phyloP scores from a whole-genome alignment of 2,329 filamentous ascomycete species.

The Hypoxylon sp. region DNA sequence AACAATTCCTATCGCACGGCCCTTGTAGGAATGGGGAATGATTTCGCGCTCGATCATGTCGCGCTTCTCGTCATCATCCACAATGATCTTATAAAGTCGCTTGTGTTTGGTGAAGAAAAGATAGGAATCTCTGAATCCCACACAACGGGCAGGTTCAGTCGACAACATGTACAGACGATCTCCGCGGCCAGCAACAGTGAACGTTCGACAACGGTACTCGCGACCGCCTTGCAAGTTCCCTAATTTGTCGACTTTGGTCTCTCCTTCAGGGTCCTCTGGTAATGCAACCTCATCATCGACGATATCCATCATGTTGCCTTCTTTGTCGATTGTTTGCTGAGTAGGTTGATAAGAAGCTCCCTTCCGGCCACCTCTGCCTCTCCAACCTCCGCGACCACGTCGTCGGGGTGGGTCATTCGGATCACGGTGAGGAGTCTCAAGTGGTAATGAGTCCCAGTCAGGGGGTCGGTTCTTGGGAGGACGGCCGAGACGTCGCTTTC shows the following conservation, averaged over 20 bases:
- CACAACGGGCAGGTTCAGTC: constrained; percentile 95
- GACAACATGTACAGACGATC: constrained; percentile 97
- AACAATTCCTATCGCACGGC: constrained; percentile 95
- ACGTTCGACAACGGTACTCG: constrained; percentile 95
- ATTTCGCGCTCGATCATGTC: constrained; percentile 96
- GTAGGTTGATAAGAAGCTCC: constrained; percentile 81
- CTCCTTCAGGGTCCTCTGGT: constrained; percentile 88
- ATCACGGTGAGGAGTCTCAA: constrained; percentile 69
- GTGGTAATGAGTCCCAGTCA: constrained; percentile 77
- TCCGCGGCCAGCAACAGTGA: constrained; percentile 87
- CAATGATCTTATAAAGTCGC: constrained; percentile 96
- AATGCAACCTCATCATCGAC: constrained; percentile 92
- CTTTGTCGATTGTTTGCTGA: constrained; percentile 91
- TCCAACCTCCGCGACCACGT: constrained; percentile 79
- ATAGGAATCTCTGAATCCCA: constrained; percentile 97
- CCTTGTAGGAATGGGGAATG: constrained; percentile 98
- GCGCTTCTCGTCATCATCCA: constrained; percentile 96
- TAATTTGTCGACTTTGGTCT: constrained; percentile 92
- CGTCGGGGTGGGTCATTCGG: constrained; percentile 71
- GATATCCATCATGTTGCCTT: constrained; percentile 92
- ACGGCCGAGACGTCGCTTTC: constrained; percentile 84
- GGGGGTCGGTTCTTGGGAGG: constrained; percentile 88
- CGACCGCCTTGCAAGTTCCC: constrained; percentile 86
- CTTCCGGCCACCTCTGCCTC: constrained; percentile 74
- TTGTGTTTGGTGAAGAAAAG: constrained; percentile 99